Evolutionary conservation across 2,329 filamentous ascomycete genomes (phyloP).

Genomic region (Eutypa lata): DNA sequence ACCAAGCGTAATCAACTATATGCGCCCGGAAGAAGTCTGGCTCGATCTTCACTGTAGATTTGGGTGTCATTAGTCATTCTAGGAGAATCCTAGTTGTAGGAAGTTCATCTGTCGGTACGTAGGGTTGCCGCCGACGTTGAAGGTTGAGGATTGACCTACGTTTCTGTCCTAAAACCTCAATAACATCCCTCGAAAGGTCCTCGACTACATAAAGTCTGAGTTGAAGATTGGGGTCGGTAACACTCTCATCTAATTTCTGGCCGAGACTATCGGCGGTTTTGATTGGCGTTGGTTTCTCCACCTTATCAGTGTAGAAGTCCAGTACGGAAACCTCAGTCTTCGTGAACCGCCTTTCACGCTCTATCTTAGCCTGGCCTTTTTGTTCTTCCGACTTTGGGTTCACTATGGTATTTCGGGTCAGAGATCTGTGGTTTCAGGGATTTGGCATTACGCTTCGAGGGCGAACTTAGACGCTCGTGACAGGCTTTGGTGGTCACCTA

Average conservation of each 20-base stretch:
- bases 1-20: constrained; percentile 21
- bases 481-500: not conserved
- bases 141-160: not conserved
- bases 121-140: not conserved
- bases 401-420: not conserved
- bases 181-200: constrained; percentile 17
- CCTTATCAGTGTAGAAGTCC: constrained; percentile 5
- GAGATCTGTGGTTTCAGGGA: not conserved
- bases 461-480: not conserved
- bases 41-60: constrained; percentile 7
- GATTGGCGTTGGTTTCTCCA: constrained; percentile 1
- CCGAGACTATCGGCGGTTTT: not conserved
- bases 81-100: not conserved
- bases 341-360: not conserved
- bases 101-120: not conserved
- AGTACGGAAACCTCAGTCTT: constrained; percentile 12
- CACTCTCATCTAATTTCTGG: not conserved
- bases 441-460: not conserved
- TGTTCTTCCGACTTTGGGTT: not conserved
- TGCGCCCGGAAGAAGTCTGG: constrained; percentile 21
- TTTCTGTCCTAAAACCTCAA: constrained; percentile 13
- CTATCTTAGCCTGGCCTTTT: not conserved
- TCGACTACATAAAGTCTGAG: constrained; percentile 16
- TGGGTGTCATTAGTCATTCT: not conserved
- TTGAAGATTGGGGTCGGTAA: not conserved